Evolutionary conservation across 1,284 basidiomycete species (phyloP), one percentile per base, ranked within the genome.

Genomic region (Heliocybe sulcata): DNA sequence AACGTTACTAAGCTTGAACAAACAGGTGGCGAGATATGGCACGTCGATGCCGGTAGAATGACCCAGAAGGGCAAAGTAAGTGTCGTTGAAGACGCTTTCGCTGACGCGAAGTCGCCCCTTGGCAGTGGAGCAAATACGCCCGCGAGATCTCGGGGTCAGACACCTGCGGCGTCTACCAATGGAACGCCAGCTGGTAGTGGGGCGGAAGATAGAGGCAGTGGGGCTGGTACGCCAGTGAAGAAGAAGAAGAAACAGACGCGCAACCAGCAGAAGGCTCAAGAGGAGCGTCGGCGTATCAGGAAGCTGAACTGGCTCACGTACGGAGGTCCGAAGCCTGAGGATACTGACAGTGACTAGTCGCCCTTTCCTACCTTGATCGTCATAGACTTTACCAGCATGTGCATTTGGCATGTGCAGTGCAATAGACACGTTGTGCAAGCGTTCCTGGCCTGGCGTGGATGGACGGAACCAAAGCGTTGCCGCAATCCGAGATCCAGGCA

Each of bases 211-310:
- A 42, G n/a, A 16, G 73, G 68, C 45, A 71, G 68, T 42, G 72
- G 71, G 49, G 64, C 67, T 25, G 60, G 66, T 6, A 74, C 74
- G 48, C 72, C 77, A 25, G 66, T 77, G 54, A 87, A 77, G 74
- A 94, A 90, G 77, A 94, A 94, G 79, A 97, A 96, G 80, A 95
- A 94, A 74, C 52, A 80, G 69, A 95, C 94, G 8, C 81, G 94
- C 58, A 97, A 97, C 73, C 92, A 96, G 69, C 49, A 88, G 60
- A 97, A 97, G 72, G 92, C 82, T 8, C 86, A 84, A 69, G 92
- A 93, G 69, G 92, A 94, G 71, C 77, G 92, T 57, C 76, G 90
- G 65, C 77, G 85, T 60, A 67, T 85, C 64, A 77, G 92, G 62
- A 94, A 94, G 73, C 67, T 96, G 58, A 77, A 82, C 58, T 98